Conservation (phyloP, 192 early-diverging fungal species). For the Oehlia diaphana region DNA sequence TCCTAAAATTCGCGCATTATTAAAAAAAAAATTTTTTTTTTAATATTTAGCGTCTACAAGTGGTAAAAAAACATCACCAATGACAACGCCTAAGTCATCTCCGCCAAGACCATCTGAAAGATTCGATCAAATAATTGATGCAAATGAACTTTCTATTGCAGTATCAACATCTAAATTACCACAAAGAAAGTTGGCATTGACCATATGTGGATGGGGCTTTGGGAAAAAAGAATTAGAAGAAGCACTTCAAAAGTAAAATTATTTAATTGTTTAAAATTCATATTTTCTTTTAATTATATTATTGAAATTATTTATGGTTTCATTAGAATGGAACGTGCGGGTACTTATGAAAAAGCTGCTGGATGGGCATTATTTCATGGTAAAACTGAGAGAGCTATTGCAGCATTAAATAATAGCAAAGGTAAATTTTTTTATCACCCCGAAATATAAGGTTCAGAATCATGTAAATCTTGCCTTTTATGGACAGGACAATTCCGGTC, state of each 20-base stretch:
- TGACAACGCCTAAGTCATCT: slow-evolving; percentile 37
- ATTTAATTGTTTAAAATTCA: not conserved
- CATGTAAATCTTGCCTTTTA: no score
- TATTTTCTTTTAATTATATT: not conserved
- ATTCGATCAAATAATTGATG: slow-evolving; percentile 30
- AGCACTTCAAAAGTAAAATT: slow-evolving; percentile 41
- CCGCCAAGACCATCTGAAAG: slow-evolving; percentile 33
- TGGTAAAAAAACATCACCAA: slow-evolving; percentile 40
- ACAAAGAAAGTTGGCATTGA: slow-evolving; percentile 49
- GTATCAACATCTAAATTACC: slow-evolving; percentile 47
- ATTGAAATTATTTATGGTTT: slow-evolving; percentile 5
- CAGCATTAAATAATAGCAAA: slow-evolving; percentile 55
- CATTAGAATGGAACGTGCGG: slow-evolving; percentile 63
- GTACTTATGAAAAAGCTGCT: slow-evolving; percentile 83
- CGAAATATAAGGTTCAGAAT: no score
- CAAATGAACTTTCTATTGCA: slow-evolving; percentile 42
- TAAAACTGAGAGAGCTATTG: slow-evolving; percentile 69
- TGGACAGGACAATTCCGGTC: no score
- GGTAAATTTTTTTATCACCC: no score
- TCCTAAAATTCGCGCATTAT: not conserved
- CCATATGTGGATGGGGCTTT: slow-evolving; percentile 54
- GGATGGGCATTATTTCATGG: slow-evolving; percentile 87
- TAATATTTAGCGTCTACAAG: slow-evolving; percentile 17
- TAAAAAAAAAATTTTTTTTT: not conserved
- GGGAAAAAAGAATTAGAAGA: slow-evolving; percentile 47